Evolutionary conservation across 2,329 filamentous ascomycete genomes (phyloP).

Genomic region (Penicillium brevicompactum): DNA sequence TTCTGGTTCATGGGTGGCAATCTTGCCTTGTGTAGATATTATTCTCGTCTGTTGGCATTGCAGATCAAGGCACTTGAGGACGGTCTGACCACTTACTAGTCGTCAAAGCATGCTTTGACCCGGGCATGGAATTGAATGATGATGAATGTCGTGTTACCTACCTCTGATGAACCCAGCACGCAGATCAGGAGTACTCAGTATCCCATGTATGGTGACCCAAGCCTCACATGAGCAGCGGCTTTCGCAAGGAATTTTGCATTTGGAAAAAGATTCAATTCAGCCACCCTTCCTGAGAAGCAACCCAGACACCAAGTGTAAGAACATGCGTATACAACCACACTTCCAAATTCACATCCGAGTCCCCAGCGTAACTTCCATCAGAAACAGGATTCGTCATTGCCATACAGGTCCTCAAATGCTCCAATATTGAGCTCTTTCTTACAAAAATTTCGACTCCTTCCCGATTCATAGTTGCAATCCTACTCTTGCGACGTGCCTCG

Average conservation of each 20-base stretch:
- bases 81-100: slow-evolving; percentile 22
- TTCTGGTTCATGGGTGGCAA: slow-evolving; percentile 72
- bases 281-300: slow-evolving; percentile 34
- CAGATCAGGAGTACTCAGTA: no score
- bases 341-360: slow-evolving; percentile 24
- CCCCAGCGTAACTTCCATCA: slow-evolving; percentile 6
- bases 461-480: slow-evolving; percentile 23
- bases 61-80: slow-evolving; percentile 52
- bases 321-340: slow-evolving; percentile 32
- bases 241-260: no score
- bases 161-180: no score
- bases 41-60: slow-evolving; percentile 55
- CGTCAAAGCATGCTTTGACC: background rate
- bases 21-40: slow-evolving; percentile 64
- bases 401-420: slow-evolving; percentile 22
- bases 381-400: slow-evolving; percentile 14
- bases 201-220: no score
- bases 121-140: background rate
- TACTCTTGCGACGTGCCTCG: slow-evolving; percentile 19
- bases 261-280: slow-evolving; percentile 4
- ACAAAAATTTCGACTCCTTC: slow-evolving; percentile 27
- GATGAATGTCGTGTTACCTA: no score
- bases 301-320: slow-evolving; percentile 34
- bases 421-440: slow-evolving; percentile 27
- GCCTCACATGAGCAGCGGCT: no score